phyloP scores from a whole-genome alignment of 1,284 basidiomycete species.

The Boletus semigastroideus region DNA sequence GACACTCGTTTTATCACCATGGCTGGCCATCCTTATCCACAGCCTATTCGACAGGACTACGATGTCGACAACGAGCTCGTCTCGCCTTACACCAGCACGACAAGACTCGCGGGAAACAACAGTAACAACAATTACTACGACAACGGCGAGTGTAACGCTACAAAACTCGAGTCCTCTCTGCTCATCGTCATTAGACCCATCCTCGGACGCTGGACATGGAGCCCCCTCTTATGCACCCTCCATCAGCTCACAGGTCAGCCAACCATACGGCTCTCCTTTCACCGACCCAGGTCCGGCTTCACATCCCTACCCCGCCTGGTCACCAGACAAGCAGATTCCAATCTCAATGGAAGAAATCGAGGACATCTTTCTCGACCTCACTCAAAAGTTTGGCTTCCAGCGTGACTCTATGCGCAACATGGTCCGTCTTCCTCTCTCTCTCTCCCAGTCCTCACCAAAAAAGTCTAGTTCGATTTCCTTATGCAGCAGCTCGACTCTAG shows the following conservation, averaged over 20 bases:
- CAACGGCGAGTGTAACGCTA: constrained; percentile 22
- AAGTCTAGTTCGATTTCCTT: constrained; percentile 85
- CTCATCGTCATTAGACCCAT: constrained; percentile 36
- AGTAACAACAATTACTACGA: constrained; percentile 28
- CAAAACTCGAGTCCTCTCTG: not conserved
- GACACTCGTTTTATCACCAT: constrained; percentile 30
- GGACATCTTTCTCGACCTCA: constrained; percentile 97
- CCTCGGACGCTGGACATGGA: constrained; percentile 44
- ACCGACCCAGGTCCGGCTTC: constrained; percentile 56
- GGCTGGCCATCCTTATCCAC: constrained; percentile 21
- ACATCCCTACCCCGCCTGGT: constrained; percentile 95
- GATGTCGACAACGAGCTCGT: constrained; percentile 31
- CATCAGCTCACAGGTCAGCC: constrained; percentile 56
- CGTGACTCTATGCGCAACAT: constrained; percentile 90
- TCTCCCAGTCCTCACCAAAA: constrained; percentile 1
- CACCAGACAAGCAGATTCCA: constrained; percentile 90
- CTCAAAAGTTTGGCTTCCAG: constrained; percentile 99
- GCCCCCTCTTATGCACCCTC: constrained; percentile 51
- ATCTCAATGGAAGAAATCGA: constrained; percentile 99
- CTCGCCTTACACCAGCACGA: constrained; percentile 35
- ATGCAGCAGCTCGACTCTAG: constrained; percentile 98
- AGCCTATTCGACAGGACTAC: constrained; percentile 37
- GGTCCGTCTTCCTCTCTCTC: constrained; percentile 45
- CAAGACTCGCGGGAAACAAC: constrained; percentile 31
- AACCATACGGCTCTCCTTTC: constrained; percentile 55